phyloP scores from a whole-genome alignment of 352 stramenopile genomes.

The Nothophytophthora sp. region DNA sequence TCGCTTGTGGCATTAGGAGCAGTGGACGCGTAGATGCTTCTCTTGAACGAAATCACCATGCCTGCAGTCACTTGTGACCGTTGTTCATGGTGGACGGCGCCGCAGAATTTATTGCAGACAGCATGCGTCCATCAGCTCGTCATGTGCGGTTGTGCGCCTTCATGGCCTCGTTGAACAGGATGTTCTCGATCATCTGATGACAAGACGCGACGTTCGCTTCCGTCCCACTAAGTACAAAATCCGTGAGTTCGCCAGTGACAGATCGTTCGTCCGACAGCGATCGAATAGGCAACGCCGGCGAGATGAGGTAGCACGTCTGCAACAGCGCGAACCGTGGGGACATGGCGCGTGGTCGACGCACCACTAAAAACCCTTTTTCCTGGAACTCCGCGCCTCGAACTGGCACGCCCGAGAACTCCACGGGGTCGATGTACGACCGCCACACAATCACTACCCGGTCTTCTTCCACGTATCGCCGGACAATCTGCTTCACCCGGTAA shows the following conservation, averaged over 20 bases:
- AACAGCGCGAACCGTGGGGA: conserved; percentile 37
- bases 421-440: conserved; percentile 50
- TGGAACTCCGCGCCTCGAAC: conserved; percentile 44
- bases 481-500: conserved; percentile 61
- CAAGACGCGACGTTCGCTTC: conserved; percentile 38
- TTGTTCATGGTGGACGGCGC: no score
- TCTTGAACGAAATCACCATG: no score
- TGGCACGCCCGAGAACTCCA: conserved; percentile 50
- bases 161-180: conserved; percentile 42
- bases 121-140: conserved; percentile 4
- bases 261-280: conserved; percentile 25
- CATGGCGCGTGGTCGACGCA: conserved; percentile 38
- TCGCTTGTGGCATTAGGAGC: no score
- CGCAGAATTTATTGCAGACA: no score
- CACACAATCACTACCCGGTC: conserved; percentile 60
- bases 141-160: conserved; percentile 18
- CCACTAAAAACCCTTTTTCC: conserved; percentile 58
- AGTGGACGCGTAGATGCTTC: no score
- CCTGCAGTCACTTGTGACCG: no score
- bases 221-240: conserved; percentile 41
- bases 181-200: conserved; percentile 56
- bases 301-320: conserved; percentile 63
- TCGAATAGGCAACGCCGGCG: conserved; percentile 37
- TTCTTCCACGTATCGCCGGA: conserved; percentile 45
- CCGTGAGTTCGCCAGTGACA: conserved; percentile 29